phyloP scores from a whole-genome alignment of 805 yeast genomes.

The Tetrapisispora fleetii region DNA sequence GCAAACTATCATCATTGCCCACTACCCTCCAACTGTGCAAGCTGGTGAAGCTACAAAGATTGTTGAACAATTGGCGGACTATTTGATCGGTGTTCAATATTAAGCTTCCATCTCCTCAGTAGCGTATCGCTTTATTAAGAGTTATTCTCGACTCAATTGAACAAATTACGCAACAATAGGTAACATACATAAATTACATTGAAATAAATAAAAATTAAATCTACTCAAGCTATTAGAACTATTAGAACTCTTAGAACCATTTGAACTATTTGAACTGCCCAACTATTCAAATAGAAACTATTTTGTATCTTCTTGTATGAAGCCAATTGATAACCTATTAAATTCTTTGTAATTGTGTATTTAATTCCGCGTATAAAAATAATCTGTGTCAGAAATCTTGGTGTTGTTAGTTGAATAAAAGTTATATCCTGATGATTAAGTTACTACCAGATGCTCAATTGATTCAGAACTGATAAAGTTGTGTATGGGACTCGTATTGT shows the following conservation, averaged over 20 bases:
- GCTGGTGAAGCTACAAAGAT: conserved; percentile 93
- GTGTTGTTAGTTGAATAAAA: no score
- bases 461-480: no score
- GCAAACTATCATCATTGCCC: conserved; percentile 89
- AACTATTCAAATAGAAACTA: no score
- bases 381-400: background rate
- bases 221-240: no score
- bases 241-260: no score
- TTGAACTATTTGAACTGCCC: no score
- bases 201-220: background rate
- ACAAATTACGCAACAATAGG: background rate
- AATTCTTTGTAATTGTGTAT: background rate
- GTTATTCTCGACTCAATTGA: background rate
- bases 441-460: no score
- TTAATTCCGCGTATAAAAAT: background rate
- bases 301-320: background rate
- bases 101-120: conserved; percentile 25
- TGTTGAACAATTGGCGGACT: conserved; percentile 93
- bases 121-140: background rate
- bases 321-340: background rate
- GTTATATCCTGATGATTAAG: no score
- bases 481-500: no score
- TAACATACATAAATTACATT: background rate
- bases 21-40: conserved; percentile 82
- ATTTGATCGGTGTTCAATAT: conserved; percentile 79